Evolutionary conservation across 1,284 basidiomycete species (phyloP), one percentile per base, ranked within the genome.

Genomic region (Puccinia coronata): DNA sequence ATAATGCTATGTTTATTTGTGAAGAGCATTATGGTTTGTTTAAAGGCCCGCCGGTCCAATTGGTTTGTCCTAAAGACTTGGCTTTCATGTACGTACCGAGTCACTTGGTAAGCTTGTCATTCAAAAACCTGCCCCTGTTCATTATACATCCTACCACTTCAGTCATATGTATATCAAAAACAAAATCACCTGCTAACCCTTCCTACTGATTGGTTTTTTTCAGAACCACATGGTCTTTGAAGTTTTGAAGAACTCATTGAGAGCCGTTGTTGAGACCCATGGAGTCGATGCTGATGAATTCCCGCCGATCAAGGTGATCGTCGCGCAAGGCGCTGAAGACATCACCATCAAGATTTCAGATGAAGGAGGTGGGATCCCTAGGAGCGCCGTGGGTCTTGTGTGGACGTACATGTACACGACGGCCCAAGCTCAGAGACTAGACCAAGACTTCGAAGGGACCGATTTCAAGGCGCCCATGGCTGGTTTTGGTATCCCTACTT

Each of bases 361-460:
- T 86, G 96, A 99, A 86, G 96, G 96, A 14, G 97, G 96, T 6
- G 97, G 97, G 0, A 99, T 99, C 82, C 91, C 95, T 25, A 88
- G 96, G 69, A 94, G 93, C 84, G 96, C 95, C 0, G 92, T 98
- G 47, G 94, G 95, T 5, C 89, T 97, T 76, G 97, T 98, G 75
- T 99, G 96, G 96, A 98, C 96, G 82, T 99, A 96, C 87, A 96
- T 89, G 92, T 99, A 99, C 86, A 99, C 97, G 49, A 99, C 97
- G 1, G 98, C 98, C 91, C 92, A 94, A 76, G 91, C 91, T 3
- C 92, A 95, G 86, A 91, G 90, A 41, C 90, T 98, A 61, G 93
- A 95, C 83, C 91, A 92, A 85, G 88, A 96, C 84, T 96, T 96
- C 86, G 91, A 92, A 83, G 92, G 91, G 34, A 93, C 92, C 81